Conservation (phyloP, 371 early-diverging fungal genomes). For the Furculomyces boomerangus region DNA sequence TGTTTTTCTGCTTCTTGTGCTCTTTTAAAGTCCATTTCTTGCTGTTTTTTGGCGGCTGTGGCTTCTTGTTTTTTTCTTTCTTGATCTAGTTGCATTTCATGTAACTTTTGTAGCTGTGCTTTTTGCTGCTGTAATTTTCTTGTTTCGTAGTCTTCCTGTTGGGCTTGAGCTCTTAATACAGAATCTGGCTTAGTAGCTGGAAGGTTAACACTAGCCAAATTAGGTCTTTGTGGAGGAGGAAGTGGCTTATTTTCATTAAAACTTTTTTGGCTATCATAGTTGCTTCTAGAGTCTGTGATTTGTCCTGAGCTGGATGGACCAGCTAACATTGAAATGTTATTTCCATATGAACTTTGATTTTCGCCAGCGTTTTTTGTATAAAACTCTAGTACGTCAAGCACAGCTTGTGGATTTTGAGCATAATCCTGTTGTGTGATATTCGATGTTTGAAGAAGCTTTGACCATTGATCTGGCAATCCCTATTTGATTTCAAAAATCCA, state of each 20-base stretch:
- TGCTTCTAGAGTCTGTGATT: not conserved
- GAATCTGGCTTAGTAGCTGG: constrained; percentile 21
- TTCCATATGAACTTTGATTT: constrained; percentile 1
- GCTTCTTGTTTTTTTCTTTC: not conserved
- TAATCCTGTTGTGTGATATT: constrained; percentile 90
- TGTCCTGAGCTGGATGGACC: not conserved
- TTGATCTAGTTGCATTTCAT: not conserved
- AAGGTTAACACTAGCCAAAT: constrained; percentile 13
- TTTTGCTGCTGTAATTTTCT: constrained; percentile 3
- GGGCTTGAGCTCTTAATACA: constrained; percentile 1
- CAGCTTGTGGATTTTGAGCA: constrained; percentile 91
- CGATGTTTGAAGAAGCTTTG: constrained; percentile 66
- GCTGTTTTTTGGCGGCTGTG: not conserved
- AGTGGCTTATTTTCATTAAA: not conserved
- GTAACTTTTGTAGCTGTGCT: constrained; percentile 2
- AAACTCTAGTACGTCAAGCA: constrained; percentile 88
- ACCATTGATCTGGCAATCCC: constrained; percentile 89
- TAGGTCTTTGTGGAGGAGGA: not conserved
- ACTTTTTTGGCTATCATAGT: no score
- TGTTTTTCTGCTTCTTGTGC: not conserved
- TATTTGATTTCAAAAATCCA: not conserved
- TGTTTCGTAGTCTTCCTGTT: not conserved
- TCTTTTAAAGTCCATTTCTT: not conserved
- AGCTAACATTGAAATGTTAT: not conserved
- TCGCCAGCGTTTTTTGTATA: constrained; percentile 57